Evolutionary conservation across 1,139 yeast genomes (phyloP).

Genomic region (Magnusiomyces magnusii): DNA sequence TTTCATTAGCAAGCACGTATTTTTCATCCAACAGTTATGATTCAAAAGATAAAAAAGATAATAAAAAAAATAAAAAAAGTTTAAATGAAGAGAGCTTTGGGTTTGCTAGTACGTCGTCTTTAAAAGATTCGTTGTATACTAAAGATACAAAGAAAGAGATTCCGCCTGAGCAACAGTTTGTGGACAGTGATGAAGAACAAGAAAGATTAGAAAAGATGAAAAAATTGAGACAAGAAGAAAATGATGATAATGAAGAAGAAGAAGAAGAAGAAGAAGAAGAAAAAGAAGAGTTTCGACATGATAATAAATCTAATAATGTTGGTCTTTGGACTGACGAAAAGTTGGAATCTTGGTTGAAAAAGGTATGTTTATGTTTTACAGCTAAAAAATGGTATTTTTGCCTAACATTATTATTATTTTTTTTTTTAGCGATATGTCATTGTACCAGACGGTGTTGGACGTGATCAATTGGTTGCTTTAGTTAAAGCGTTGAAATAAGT

Average conservation of each 20-base stretch:
- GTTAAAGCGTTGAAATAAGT: slow-evolving; percentile 17
- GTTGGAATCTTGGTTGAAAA: slow-evolving; percentile 20
- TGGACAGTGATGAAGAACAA: background rate
- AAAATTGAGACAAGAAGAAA: background rate
- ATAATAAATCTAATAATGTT: slow-evolving; percentile 17
- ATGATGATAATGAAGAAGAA: background rate
- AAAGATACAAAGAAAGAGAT: background rate
- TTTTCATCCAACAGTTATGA: too few relatives aligned
- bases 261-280: background rate
- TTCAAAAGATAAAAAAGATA: too few relatives aligned
- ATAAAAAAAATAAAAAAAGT: too few relatives aligned
- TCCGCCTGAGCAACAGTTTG: background rate
- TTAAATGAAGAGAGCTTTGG: too few relatives aligned
- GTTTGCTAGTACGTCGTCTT: background rate
- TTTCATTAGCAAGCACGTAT: background rate
- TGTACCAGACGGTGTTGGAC: slow-evolving; percentile 23
- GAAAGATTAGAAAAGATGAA: background rate
- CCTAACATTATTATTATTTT: too few relatives aligned
- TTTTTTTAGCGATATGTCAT: slow-evolving; percentile 21
- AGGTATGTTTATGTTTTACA: slow-evolving; percentile 18
- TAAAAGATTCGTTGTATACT: background rate
- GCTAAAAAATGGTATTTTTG: too few relatives aligned
- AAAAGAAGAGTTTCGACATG: background rate
- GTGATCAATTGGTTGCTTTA: slow-evolving; percentile 20
- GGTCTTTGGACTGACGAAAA: slow-evolving; percentile 22